phyloP scores from a whole-genome alignment of 441 rosid species.

The Pelargonium citronellum region DNA sequence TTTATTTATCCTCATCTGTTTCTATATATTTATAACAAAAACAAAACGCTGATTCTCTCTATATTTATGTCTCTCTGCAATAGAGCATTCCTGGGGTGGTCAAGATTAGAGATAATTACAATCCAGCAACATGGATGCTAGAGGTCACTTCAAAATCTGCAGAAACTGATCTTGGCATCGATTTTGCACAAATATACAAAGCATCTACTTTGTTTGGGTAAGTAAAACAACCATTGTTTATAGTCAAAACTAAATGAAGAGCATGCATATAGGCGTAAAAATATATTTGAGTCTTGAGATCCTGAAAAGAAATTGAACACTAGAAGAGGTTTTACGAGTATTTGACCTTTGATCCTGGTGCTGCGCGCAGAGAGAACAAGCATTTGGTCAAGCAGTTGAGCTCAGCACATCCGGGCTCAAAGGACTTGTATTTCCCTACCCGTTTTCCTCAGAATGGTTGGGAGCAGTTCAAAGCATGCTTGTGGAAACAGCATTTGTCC shows the following conservation, averaged over 20 bases:
- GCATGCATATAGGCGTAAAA: no score
- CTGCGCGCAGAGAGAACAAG: conserved; percentile 32
- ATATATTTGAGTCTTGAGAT: no score
- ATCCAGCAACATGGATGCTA: conserved; percentile 69
- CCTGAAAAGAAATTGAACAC: no score
- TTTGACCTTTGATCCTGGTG: neutral
- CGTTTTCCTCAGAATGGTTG: conserved; percentile 40
- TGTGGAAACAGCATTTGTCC: conserved; percentile 61
- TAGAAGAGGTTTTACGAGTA: no score
- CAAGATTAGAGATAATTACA: conserved; percentile 46
- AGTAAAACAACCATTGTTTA: conserved; percentile 14
- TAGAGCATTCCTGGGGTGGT: conserved; percentile 44
- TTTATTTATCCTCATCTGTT: neutral
- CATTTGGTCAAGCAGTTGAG: conserved; percentile 36
- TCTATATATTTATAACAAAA: neutral
- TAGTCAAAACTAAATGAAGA: no score
- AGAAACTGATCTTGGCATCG: conserved; percentile 44
- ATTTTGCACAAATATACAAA: conserved; percentile 40
- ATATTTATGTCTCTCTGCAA: neutral
- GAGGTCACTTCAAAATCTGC: conserved; percentile 48
- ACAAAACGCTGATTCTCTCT: neutral
- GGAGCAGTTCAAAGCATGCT: conserved; percentile 57
- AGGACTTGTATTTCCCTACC: conserved; percentile 40
- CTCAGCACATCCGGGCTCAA: conserved; percentile 35
- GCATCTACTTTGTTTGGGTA: conserved; percentile 34